These are phyloP conservation scores for Tribonema minus DNA, from an alignment of 108 stramenopile genomes.

Conservation along the genomic window DNA sequence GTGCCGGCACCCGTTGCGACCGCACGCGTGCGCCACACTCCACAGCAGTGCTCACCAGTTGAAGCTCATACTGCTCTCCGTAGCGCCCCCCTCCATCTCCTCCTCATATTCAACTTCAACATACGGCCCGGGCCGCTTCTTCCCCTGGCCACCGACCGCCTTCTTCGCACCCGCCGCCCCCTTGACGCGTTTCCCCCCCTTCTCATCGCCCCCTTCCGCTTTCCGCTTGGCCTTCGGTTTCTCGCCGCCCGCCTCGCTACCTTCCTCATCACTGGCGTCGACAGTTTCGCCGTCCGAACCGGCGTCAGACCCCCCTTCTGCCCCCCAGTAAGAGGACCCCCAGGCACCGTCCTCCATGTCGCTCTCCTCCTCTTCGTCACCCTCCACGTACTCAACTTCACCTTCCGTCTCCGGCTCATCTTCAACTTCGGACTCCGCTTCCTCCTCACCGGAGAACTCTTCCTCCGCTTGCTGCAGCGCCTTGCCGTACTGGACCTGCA, in stretches of 20 bases:
- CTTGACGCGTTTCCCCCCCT: not conserved
- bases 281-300: conserved; percentile 37
- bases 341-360: conserved; percentile 66
- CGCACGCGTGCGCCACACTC: not conserved
- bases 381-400: conserved; percentile 48
- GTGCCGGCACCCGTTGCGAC: no score
- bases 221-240: no score
- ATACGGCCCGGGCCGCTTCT: conserved; percentile 22
- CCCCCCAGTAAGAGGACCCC: conserved; percentile 34
- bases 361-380: conserved; percentile 60
- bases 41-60: conserved; percentile 6
- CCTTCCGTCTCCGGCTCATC: conserved; percentile 45
- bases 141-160: not conserved
- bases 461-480: conserved; percentile 50
- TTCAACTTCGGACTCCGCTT: conserved; percentile 45
- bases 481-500: conserved; percentile 59
- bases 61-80: conserved; percentile 26
- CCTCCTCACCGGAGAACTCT: conserved; percentile 51
- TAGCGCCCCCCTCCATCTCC: conserved; percentile 24
- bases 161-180: conserved; percentile 24
- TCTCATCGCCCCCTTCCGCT: not conserved
- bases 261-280: conserved; percentile 20
- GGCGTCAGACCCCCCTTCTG: conserved; percentile 41
- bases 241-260: no score
- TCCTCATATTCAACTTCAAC: conserved; percentile 57